Evolutionary conservation across 2,329 filamentous ascomycete species (phyloP), one percentile per base, ranked within the genome.

Genomic region (Nakataea oryzae): DNA sequence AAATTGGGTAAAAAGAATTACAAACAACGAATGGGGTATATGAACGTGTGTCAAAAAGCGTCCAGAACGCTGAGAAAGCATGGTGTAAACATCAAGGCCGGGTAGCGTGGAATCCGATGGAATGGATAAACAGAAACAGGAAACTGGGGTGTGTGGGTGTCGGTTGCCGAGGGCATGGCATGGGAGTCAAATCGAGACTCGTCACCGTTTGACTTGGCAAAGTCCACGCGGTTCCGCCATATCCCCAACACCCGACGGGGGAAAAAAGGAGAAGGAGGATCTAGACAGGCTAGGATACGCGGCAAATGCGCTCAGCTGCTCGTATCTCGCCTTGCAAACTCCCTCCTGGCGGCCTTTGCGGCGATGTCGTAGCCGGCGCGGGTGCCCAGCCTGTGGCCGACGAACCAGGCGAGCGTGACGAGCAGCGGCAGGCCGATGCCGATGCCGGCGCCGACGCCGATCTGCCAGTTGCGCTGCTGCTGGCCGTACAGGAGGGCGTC

Each of bases 391-490:
- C 60, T 29, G 24, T 61, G 60, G 60, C 60, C 60, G 50, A 61
- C 26, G 60, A 56, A 56, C 50, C 60, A 61, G 24, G 50, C 54
- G 27, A 61, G 27, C 28, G 41, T 34, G 30, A 57, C 54, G 50
- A 61, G 24, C n/a, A 61, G 54, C 11, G 60, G 60, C 54, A 61
- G 8, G 54, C 60, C 60, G 54, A 61, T 57, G 54, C 60, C 60
- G 60, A 61, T 57, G 50, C 60, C 60, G 29, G 50, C 60, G 28
- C 60, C 60, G 54, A 61, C 60, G 60, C 60, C 60, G 17, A 57
- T 56, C 54, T 61, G 60, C 60, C 60, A 61, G 60, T 61, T 61
- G 21, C 60, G 60, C 60, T 56, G 29, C 60, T 61, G 60, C 60
- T 61, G 60, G 60, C 30, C 29, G 60, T 61, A 61, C n/a, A 61